Conservation (phyloP, 306 rosid genomes). For the Cicer bijugum region DNA sequence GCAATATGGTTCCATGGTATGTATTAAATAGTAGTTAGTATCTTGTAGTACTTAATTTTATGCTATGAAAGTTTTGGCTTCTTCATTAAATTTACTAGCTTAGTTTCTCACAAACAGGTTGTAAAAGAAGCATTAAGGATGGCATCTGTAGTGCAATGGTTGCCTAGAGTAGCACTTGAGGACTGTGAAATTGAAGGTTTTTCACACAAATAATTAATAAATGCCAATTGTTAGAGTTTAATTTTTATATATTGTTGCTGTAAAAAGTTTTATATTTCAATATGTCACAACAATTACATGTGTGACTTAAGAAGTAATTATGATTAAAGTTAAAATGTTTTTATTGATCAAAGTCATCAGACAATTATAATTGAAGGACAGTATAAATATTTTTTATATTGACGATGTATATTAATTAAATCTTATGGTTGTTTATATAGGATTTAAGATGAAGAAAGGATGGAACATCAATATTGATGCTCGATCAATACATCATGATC, state of each 20-base stretch:
- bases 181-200: constrained; percentile 78
- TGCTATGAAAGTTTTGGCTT: background rate
- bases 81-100: constrained; percentile 27
- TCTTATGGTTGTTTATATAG: constrained; percentile 35
- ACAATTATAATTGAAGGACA: too few species aligned
- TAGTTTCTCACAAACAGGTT: constrained; percentile 48
- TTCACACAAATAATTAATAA: too few species aligned
- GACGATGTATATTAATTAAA: too few species aligned
- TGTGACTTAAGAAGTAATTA: too few species aligned
- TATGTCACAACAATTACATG: too few species aligned
- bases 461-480: constrained; percentile 88
- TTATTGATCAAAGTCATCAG: too few species aligned
- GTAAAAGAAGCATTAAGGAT: constrained; percentile 80
- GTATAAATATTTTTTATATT: too few species aligned
- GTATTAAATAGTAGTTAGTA: background rate
- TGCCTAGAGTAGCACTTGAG: constrained; percentile 73
- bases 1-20: constrained; percentile 74
- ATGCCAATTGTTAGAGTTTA: too few species aligned
- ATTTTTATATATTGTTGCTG: too few species aligned
- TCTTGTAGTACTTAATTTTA: background rate
- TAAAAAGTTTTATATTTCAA: too few species aligned
- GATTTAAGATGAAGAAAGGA: constrained; percentile 73
- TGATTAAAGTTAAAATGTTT: too few species aligned
- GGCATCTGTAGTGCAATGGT: constrained; percentile 91
- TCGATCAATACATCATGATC: constrained; percentile 75